These are phyloP conservation scores for Trichocomaceae sp. DNA, from an alignment of 2,329 filamentous ascomycete species.

Conservation along the genomic window DNA sequence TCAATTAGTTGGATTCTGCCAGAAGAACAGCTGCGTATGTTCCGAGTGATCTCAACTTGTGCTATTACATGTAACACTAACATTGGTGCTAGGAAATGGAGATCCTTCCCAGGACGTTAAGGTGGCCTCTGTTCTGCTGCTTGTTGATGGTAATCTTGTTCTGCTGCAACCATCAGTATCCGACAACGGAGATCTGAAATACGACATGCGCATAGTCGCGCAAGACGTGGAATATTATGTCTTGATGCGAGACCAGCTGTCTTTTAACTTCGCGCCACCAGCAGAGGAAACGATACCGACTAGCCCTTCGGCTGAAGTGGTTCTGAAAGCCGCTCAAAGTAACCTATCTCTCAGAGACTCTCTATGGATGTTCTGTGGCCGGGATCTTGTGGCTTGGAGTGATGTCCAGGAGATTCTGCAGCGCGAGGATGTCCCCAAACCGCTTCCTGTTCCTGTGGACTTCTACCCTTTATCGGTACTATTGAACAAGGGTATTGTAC, in stretches of 20 bases:
- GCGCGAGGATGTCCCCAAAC: conserved; percentile 64
- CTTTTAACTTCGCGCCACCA: conserved; percentile 42
- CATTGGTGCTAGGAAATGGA: conserved; percentile 55
- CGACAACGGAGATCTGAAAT: conserved; percentile 79
- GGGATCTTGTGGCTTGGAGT: conserved; percentile 78
- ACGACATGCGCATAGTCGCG: conserved; percentile 95
- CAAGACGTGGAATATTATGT: conserved; percentile 95
- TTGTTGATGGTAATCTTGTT: conserved; percentile 96
- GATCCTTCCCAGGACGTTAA: conserved; percentile 95
- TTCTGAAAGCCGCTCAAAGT: conserved; percentile 38
- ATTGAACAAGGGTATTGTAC: conserved; percentile 79
- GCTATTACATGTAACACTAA: conserved; percentile 13
- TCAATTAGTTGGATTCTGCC: conserved; percentile 94
- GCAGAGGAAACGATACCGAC: conserved; percentile 44
- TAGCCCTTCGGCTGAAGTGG: conserved; percentile 44
- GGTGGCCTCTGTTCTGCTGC: conserved; percentile 84
- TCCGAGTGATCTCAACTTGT: background rate
- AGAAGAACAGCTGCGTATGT: conserved; percentile 70
- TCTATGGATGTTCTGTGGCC: conserved; percentile 89
- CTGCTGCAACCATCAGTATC: conserved; percentile 80
- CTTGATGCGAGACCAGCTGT: conserved; percentile 77
- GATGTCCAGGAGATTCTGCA: conserved; percentile 78
- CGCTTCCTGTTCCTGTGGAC: conserved; percentile 76
- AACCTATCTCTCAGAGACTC: conserved; percentile 68
- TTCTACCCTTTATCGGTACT: conserved; percentile 90